Evolutionary conservation across 345 rosid species (phyloP).

Genomic region (Ricinus communis): DNA sequence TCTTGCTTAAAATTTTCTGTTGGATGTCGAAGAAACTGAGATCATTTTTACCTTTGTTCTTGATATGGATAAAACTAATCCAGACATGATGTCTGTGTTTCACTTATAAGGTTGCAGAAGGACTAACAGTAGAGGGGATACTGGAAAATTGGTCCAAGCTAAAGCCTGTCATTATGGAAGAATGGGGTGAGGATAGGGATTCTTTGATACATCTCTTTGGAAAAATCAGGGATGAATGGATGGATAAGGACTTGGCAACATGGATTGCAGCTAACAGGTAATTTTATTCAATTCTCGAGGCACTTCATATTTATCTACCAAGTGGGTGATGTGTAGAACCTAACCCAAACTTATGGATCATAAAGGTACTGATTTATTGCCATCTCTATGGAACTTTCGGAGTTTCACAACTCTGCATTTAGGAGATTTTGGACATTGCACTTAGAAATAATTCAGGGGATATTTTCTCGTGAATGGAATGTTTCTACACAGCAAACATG

Average conservation of each 20-base stretch:
- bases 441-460: not conserved
- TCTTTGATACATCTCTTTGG: conserved; percentile 72
- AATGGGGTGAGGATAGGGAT: conserved; percentile 75
- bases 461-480: not conserved
- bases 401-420: not conserved
- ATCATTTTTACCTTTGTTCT: not conserved
- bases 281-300: conserved; percentile 2
- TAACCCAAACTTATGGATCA: not conserved
- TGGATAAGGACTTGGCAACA: conserved; percentile 61
- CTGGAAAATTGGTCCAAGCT: conserved; percentile 73
- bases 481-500: not conserved
- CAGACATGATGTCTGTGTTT: conserved; percentile 25
- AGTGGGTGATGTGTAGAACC: not conserved
- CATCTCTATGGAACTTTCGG: not conserved
- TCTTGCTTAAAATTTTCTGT: conserved; percentile 6
- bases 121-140: conserved; percentile 67
- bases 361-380: not conserved
- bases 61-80: not conserved
- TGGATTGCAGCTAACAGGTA: conserved; percentile 98
- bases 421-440: not conserved
- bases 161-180: conserved; percentile 78
- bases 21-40: conserved; percentile 10
- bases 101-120: conserved; percentile 64
- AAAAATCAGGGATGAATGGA: conserved; percentile 90
- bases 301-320: not conserved